These are phyloP conservation scores for Limonium bicolor DNA, from an alignment of 148 eudicot species.

Conservation along the genomic window DNA sequence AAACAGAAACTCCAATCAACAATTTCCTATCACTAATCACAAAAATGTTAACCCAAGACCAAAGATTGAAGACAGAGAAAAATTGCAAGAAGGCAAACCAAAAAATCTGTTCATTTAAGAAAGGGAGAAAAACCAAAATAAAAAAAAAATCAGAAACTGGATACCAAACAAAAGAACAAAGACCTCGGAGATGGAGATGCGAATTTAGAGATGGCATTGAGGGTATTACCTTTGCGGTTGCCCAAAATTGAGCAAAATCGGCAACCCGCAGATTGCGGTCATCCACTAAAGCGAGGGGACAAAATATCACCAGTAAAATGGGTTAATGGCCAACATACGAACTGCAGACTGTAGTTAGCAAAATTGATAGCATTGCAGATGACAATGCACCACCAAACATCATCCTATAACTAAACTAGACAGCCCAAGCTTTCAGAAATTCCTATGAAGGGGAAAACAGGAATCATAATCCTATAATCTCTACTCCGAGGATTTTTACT, in stretches of 20 bases:
- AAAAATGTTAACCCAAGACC: conserved; percentile 4
- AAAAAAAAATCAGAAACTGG: background rate
- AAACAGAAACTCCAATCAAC: background rate
- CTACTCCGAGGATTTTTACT: too few relatives aligned
- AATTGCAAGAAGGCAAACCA: conserved; percentile 1
- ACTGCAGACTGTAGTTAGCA: conserved; percentile 93
- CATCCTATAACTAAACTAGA: conserved; percentile 37
- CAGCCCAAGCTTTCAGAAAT: conserved; percentile 20
- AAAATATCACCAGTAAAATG: conserved; percentile 94
- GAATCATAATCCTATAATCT: too few relatives aligned
- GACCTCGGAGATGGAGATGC: conserved; percentile 26
- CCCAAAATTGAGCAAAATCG: conserved; percentile 99
- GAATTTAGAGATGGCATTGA: conserved; percentile 39
- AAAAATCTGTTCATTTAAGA: too few relatives aligned
- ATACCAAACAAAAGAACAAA: conserved; percentile 4
- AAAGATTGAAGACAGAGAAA: conserved; percentile 2
- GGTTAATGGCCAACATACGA: conserved; percentile 92
- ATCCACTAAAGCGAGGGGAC: conserved; percentile 99
- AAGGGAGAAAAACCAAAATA: too few relatives aligned
- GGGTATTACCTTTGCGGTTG: conserved; percentile 99
- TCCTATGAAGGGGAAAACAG: too few relatives aligned
- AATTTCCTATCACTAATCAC: background rate
- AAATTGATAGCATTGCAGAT: conserved; percentile 75
- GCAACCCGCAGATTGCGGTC: conserved; percentile 99
- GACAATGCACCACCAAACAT: conserved; percentile 67